These are phyloP conservation scores for Spatholobus suberectus DNA, from an alignment of 306 rosid species.

Conservation along the genomic window DNA sequence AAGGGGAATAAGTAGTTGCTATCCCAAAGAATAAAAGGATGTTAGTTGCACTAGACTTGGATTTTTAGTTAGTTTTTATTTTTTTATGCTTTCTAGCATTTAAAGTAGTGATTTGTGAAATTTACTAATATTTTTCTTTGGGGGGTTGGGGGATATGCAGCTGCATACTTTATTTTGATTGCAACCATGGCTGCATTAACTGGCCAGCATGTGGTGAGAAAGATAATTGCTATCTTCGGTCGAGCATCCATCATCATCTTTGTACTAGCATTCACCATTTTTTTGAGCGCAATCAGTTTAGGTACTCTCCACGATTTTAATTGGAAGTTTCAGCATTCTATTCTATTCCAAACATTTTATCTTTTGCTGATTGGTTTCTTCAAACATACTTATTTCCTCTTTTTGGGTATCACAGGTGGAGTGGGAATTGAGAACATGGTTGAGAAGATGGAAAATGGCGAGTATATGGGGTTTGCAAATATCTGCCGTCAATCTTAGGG, in stretches of 20 bases:
- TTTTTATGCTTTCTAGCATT: neutral
- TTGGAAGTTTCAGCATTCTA: neutral
- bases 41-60: neutral
- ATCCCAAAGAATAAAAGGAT: neutral
- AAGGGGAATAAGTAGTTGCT: neutral
- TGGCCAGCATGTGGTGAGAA: constrained; percentile 85
- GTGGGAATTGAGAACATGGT: constrained; percentile 81
- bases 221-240: constrained; percentile 65
- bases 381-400: neutral
- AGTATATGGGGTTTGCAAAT: constrained; percentile 81
- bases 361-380: neutral
- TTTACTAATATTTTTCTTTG: neutral
- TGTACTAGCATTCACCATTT: constrained; percentile 77
- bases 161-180: constrained; percentile 66
- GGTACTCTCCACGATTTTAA: constrained; percentile 49
- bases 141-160: constrained; percentile 44
- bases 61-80: neutral
- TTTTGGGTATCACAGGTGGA: constrained; percentile 60
- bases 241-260: constrained; percentile 83
- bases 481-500: constrained; percentile 56
- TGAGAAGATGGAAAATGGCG: constrained; percentile 73
- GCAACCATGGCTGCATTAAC: constrained; percentile 79
- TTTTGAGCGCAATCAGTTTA: constrained; percentile 80
- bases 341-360: neutral
- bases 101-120: neutral